Base-by-base conservation (phyloP, 495 filamentous ascomycete species). In the Jackrogersella multiformis region DNA sequence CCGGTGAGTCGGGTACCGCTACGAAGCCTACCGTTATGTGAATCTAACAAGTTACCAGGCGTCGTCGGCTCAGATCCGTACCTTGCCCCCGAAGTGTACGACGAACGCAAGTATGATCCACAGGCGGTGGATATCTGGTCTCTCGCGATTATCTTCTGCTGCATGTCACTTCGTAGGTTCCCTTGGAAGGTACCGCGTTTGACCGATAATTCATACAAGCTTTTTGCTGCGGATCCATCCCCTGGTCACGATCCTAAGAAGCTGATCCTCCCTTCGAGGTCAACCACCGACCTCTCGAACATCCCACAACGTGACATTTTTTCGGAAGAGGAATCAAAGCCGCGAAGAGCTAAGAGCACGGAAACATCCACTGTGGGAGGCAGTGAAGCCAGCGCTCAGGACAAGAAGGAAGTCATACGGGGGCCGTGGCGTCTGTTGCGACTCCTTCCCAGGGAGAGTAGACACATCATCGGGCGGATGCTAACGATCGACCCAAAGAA, bases 41-140 rank as follows among this genome's bases (percentile, higher is more conserved):
- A 10, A 45, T 42, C 67, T 70, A 66, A 58, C 56, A 58, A 30
- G 42, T 51, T 45, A n/a, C 10, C 64, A 98, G 94, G 94, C 30
- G 95, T 99, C 69, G 95, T 99, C 48, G 95, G 95, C 20, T 99
- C 95, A 5, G 95, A 99, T 79, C 95, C 95, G 5, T 99, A 99
- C 76, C 86, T 99, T 23, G 95, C 95, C 0, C 95, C 95, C 1
- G 95, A 99, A 78, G 95, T 99, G 4, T 99, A 97, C 74, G 93
- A 97, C 59, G 89, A 94, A 72, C 86, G 90, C 68, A 95, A 93
- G 73, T 99, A 99, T 77, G 94, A 99, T 70, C 94, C 95, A 3
- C 91, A 92, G 67, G 92, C 92, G 13, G 90, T 93, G 9, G 95
- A 99, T 82, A 90, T 99, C 65, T 99, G 95, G 95, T 99, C 95